Evolutionary conservation across 441 rosid genomes (phyloP), one percentile per base, ranked within the genome.

Genomic region (Euphorbia schlechtendalii): DNA sequence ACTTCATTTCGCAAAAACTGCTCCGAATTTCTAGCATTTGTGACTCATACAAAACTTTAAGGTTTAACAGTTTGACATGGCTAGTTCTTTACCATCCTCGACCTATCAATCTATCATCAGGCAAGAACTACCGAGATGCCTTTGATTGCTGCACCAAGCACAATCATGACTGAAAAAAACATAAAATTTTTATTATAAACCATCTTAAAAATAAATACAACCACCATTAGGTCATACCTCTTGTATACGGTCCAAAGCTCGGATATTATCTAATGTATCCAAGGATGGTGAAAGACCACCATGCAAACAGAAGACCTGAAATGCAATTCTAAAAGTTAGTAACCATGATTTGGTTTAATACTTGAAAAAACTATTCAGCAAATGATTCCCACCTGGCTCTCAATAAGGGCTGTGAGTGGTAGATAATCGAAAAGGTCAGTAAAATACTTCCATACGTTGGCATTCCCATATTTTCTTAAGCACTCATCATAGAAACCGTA

Each of bases 401-500:
- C 99, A 56, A 93, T 93, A 68, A 90, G 96, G 56, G 98, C 98
- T 21, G 97, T 92, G 21, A 90, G 92, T 41, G 98, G 97, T 9
- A 92, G 83, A 70, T 93, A 93, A 79, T 92, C 98, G 52, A 92
- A 92, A 67, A 92, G 90, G 76, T 92, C 98, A 0, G 98, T 92
- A 59, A 92, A 92, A 71, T 84, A 74, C 88, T 92, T 92, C 98
- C 98, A 92, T 49, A 92, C 98, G 67, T 92, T 92, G 45, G 98
- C 98, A 79, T 92, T 90, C 66, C 98, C 98, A 36, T 92, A 92
- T 74, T 92, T 92, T 71, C 98, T 83, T 85, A 92, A 80, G 73
- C 98, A 92, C 61, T 92, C 98, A 32, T 92, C 98, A 73, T 93
- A 93, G 76, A 93, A 93, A 5, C 99, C 99, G 81, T 93, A 93